Percentiles rank a stretch among this genome's conserved stretches.
Conservation (phyloP, 2,329 filamentous ascomycete species). For the Colletotrichum zoysiae region DNA sequence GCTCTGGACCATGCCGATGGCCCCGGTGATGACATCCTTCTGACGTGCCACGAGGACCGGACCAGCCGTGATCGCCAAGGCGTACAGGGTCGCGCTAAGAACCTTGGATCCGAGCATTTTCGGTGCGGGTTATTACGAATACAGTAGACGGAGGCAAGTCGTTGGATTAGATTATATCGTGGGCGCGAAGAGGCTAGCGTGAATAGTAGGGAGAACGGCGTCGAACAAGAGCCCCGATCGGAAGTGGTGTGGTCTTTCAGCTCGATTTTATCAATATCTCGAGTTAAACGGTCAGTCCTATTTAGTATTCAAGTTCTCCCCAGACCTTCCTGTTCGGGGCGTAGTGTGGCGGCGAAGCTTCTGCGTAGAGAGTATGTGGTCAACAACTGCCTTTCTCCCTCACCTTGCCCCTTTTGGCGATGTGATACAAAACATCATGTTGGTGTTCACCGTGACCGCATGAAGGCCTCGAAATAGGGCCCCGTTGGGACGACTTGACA, state of each 20-base stretch:
- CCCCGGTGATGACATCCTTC: conserved; percentile 25
- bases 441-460: conserved; percentile 8
- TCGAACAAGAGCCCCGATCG: conserved; percentile 2
- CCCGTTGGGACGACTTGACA: conserved; percentile 14
- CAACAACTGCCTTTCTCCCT: conserved; percentile 34
- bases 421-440: conserved; percentile 30
- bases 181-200: conserved; percentile 1
- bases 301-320: conserved; percentile 25
- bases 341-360: conserved; percentile 20
- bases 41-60: conserved; percentile 24
- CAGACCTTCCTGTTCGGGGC: conserved; percentile 15
- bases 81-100: conserved; percentile 33
- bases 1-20: conserved; percentile 23
- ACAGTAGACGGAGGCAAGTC: neutral
- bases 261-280: conserved; percentile 31
- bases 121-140: neutral
- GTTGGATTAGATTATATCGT: conserved; percentile 1
- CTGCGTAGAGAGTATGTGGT: conserved; percentile 22
- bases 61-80: conserved; percentile 35
- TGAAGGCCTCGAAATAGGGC: conserved; percentile 20
- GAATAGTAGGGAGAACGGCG: conserved; percentile 17
- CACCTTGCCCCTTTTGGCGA: conserved; percentile 25
- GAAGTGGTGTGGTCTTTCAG: conserved; percentile 18
- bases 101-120: conserved; percentile 27
- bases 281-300: neutral